These are phyloP conservation scores for Scenedesmus sp. DNA, from an alignment of 163 green algal species.

Conservation along the genomic window DNA sequence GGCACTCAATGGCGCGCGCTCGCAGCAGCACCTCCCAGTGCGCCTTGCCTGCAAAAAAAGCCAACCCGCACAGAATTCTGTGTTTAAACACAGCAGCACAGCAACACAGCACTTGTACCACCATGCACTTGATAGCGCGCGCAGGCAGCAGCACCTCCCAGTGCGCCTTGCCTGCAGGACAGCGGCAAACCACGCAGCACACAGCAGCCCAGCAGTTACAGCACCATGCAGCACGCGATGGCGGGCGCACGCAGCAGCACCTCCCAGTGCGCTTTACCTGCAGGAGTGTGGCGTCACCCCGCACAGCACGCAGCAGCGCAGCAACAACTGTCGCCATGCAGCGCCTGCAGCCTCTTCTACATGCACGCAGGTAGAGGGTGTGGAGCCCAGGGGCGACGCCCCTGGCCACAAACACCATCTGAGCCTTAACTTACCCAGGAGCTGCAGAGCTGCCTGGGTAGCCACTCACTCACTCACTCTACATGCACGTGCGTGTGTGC, in stretches of 20 bases:
- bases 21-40: conserved; percentile 97
- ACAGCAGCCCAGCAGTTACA: background rate
- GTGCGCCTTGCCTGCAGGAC: conserved; percentile 80
- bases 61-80: background rate
- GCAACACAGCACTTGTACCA: background rate
- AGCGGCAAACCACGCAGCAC: background rate
- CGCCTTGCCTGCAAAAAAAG: conserved; percentile 69
- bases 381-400: too few relatives aligned
- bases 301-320: background rate
- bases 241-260: conserved; percentile 80
- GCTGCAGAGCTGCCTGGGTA: too few relatives aligned
- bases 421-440: too few relatives aligned
- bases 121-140: too few relatives aligned
- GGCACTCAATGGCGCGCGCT: conserved; percentile 93
- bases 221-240: background rate
- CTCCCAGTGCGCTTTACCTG: conserved; percentile 93
- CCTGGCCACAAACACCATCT: too few relatives aligned
- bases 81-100: background rate
- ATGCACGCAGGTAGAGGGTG: too few relatives aligned
- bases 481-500: too few relatives aligned
- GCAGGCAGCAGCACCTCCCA: conserved; percentile 94
- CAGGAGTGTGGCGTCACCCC: background rate
- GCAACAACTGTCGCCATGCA: background rate
- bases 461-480: too few relatives aligned
- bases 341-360: background rate